Percentiles rank a stretch among this genome's conserved stretches.
Conservation (phyloP, 2,329 filamentous ascomycete species). For the Chrysoporthe puriensis region DNA sequence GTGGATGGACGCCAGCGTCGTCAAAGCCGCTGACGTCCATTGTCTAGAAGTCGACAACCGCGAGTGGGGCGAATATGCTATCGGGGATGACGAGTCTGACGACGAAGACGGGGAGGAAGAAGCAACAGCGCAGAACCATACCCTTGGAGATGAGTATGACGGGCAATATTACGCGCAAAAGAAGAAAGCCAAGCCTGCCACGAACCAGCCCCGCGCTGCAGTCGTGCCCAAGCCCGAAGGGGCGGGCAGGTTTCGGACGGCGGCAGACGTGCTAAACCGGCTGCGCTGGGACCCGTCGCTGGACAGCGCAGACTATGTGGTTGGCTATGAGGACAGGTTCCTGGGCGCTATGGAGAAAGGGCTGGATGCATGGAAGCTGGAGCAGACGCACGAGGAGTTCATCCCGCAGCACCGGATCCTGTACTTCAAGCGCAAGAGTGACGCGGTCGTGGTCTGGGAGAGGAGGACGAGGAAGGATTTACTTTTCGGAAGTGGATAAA, state of each 20-base stretch:
- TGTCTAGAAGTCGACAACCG: slow-evolving; percentile 50
- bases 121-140: neutral
- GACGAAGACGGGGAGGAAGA: slow-evolving; percentile 47
- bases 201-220: slow-evolving; percentile 27
- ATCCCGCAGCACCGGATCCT: slow-evolving; percentile 67
- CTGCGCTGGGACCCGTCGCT: slow-evolving; percentile 59
- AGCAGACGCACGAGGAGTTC: slow-evolving; percentile 68
- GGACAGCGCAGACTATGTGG: slow-evolving; percentile 55
- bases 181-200: slow-evolving; percentile 27
- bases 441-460: slow-evolving; percentile 60
- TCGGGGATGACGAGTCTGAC: slow-evolving; percentile 44
- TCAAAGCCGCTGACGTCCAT: slow-evolving; percentile 44
- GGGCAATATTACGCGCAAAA: slow-evolving; percentile 27
- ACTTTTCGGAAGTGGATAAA: slow-evolving; percentile 57
- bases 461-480: slow-evolving; percentile 55
- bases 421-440: slow-evolving; percentile 61
- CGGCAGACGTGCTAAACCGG: slow-evolving; percentile 61
- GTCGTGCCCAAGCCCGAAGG: slow-evolving; percentile 36
- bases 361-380: slow-evolving; percentile 61
- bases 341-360: slow-evolving; percentile 56
- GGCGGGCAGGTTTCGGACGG: slow-evolving; percentile 56
- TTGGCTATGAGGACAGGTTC: slow-evolving; percentile 67
- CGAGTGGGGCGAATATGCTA: slow-evolving; percentile 53
- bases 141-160: slow-evolving; percentile 19
- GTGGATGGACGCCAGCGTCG: slow-evolving; percentile 52